Evolutionary conservation across 1,139 yeast genomes (phyloP).

Genomic region (Insectozyma bohioensis): DNA sequence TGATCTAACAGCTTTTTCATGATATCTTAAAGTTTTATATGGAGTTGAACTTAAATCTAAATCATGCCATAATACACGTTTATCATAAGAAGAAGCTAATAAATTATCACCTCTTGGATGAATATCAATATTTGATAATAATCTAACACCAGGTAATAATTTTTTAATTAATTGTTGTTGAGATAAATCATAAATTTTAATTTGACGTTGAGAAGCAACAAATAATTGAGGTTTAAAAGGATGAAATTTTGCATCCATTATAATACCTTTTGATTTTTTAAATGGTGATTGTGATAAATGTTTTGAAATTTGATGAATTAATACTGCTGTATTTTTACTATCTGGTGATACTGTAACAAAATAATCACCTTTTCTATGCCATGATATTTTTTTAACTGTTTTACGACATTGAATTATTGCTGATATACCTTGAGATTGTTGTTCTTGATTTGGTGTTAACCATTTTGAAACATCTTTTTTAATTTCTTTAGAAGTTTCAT

Average conservation of each 20-base stretch:
- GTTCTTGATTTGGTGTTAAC: constrained; percentile 74
- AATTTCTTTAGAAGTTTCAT: constrained; percentile 35
- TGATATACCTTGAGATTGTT: constrained; percentile 65
- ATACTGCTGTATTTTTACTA: constrained; percentile 81
- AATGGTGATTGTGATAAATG: constrained; percentile 98
- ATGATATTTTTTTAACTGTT: constrained; percentile 76
- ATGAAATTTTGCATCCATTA: constrained; percentile 95
- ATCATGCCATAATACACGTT: constrained; percentile 97
- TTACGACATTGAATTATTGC: constrained; percentile 69
- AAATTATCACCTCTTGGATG: constrained; percentile 97
- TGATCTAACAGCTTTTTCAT: constrained; percentile 89
- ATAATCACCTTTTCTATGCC: constrained; percentile 98
- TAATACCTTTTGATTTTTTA: constrained; percentile 87
- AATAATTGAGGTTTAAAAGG: constrained; percentile 93
- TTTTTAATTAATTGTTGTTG: constrained; percentile 83
- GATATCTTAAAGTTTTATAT: constrained; percentile 92
- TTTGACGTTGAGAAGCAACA: constrained; percentile 91
- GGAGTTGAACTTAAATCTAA: constrained; percentile 87
- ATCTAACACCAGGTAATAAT: constrained; percentile 91
- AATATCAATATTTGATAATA: constrained; percentile 88
- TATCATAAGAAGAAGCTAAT: constrained; percentile 89
- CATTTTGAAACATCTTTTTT: constrained; percentile 74
- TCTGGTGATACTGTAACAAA: constrained; percentile 93
- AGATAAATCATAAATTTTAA: constrained; percentile 86
- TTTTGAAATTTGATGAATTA: constrained; percentile 91